Base-by-base conservation (phyloP, 2,329 filamentous ascomycete species). In the Pseudocercospora pini-densiflorae region DNA sequence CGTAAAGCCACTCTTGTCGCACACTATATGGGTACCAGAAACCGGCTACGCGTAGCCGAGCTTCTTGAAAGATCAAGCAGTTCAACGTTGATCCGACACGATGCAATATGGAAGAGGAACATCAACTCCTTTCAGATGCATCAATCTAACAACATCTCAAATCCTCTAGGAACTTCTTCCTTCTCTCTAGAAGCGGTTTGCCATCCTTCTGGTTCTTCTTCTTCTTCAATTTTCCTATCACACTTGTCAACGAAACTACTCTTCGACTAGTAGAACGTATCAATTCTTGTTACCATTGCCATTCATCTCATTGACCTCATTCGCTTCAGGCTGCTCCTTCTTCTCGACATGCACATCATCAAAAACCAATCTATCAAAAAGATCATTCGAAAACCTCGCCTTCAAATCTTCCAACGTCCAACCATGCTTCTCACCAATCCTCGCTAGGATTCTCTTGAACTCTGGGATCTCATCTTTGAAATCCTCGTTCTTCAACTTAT, bases 321-420 rank as follows among this genome's bases (percentile, higher is more conserved):
- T 40, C 55, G 55, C 29, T 31, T 9, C 29, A 27, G n/a, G n/a
- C n/a, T n/a, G n/a, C n/a, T n/a, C n/a, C 29, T 21, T 59, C 31
- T 31, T 31, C 57, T 43, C 21, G 9, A 47, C 57, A 59, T 64
- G 51, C 57, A 59, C 57, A 59, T 64, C 59, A 57, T 65, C 59
- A 49, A 60, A 65, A 24, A 68, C 55, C 27, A 67, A 31, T 5
- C 31, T 29, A 31, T 67, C 65, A 45, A 64, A 67, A 16, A 67
- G 29, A 21, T 67, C 59, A 58, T 67, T 67, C 29, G 65, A 67
- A 21, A 64, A 67, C 21, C 65, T 43, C n/a, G 47, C 36, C 33
- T 67, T 55, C 31, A 67, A 36, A 31, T 67, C 62, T n/a, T 54
- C 62, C 43, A 67, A 36, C n/a, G 62, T 67, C 65, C 65, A 67